Evolutionary conservation across 2,329 filamentous ascomycete genomes (phyloP), one percentile per base, ranked within the genome.

Genomic region (Fusarium metavorans): DNA sequence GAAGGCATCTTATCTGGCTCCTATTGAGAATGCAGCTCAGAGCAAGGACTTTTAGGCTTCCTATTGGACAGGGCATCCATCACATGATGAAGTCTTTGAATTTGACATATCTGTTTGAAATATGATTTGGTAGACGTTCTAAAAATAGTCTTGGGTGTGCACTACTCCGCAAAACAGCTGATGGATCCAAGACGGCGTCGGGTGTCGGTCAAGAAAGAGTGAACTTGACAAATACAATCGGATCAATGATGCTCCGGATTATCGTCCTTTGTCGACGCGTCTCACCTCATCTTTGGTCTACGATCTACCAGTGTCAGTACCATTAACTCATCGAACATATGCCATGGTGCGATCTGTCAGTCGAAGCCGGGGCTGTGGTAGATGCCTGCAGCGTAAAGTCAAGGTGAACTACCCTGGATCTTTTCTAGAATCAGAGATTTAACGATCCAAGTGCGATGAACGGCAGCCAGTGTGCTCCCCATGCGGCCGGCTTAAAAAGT

Each of bases 91-190:
- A 23, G 13, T 23, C 6, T 14, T 23, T 23, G 11, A 23, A 9
- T 45, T 23, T 45, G 13, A 5, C 8, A 8, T 16, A 16, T 2
- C 3, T 45, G 2, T 2, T 6, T 23, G 4, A 14, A 16, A 45
- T 16, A 45, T 45, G 20, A 6, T 25, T 16, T 1, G 2, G 7
- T 1, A 2, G 2, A 16, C 4, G 2, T 9, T 45, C 20, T 9
- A 45, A 23, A 45, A 45, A 45, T 45, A 23, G 20, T 8, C n/a
- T 18, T 39, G 2, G 16, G 37, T 39, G 37, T n/a, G 3, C n/a
- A 18, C 8, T 9, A 0, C 37, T 20, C 6, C 41, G 11, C 41
- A 3, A 6, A 23, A 14, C 6, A 10, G 39, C 41, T 43, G 11
- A 20, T 43, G n/a, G 13, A 43, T 14, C 41, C 6, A 14, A 45